Conservation (phyloP, 2,329 filamentous ascomycete species). For the Fusarium sambucinum region DNA sequence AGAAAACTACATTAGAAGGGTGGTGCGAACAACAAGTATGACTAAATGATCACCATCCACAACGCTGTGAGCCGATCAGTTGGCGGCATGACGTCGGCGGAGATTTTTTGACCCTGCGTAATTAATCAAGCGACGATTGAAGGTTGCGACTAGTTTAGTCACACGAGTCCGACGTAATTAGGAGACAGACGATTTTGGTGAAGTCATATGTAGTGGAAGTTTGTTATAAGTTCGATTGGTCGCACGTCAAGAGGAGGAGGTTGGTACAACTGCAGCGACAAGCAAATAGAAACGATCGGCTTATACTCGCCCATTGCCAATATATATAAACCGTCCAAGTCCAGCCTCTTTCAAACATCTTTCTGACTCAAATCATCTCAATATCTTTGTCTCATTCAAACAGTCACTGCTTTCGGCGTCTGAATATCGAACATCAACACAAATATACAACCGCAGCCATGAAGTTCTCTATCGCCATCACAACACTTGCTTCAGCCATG, state of each 20-base stretch:
- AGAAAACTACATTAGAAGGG: background rate
- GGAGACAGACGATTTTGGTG: background rate
- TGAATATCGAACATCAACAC: background rate
- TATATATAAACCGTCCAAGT: background rate
- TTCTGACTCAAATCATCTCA: constrained; percentile 21
- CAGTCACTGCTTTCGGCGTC: constrained; percentile 4
- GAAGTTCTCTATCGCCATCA: constrained; percentile 47
- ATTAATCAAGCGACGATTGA: constrained; percentile 13
- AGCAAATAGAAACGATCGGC: constrained; percentile 2
- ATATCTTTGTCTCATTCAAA: constrained; percentile 16
- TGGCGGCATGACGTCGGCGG: constrained; percentile 38
- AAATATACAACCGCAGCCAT: constrained; percentile 40
- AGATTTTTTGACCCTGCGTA: constrained; percentile 1
- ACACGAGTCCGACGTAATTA: background rate
- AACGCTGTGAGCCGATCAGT: background rate
- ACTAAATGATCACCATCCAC: constrained; percentile 4
- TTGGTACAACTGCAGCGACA: constrained; percentile 27
- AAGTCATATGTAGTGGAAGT: constrained; percentile 29
- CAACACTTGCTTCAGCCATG: constrained; percentile 39
- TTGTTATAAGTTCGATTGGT: constrained; percentile 44
- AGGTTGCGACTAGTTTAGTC: constrained; percentile 12
- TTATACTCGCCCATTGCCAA: background rate
- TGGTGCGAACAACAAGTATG: background rate
- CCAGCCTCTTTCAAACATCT: constrained; percentile 34
- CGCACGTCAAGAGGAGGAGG: constrained; percentile 29